Conservation (phyloP, 176 grass and related monocot genomes). For the Guadua angustifolia region DNA sequence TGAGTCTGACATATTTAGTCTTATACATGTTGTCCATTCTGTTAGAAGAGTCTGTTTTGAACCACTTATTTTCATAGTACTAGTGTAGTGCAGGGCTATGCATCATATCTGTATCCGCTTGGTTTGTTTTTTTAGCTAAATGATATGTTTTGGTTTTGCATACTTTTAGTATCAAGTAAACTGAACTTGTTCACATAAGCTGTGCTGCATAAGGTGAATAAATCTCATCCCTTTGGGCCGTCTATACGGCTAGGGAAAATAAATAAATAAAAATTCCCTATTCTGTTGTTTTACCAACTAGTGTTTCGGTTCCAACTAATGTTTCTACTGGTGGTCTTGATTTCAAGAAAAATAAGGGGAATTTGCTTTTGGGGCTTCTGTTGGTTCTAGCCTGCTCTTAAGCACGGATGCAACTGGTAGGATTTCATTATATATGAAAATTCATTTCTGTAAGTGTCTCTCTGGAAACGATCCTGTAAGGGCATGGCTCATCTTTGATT, state of each 20-base stretch:
- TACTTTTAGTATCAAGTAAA: slow-evolving; percentile 4
- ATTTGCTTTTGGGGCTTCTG: not conserved
- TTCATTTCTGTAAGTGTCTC: no score
- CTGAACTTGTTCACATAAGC: slow-evolving; percentile 3
- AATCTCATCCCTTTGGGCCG: not conserved
- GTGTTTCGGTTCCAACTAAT: not conserved
- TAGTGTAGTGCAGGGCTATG: not conserved
- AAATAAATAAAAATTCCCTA: not conserved
- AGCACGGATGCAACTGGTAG: not conserved
- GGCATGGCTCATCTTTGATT: no score
- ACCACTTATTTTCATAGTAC: not conserved
- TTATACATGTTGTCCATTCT: slow-evolving; percentile 2
- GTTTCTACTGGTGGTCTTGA: not conserved
- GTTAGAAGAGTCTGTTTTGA: slow-evolving; percentile 13
- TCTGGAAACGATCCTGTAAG: no score
- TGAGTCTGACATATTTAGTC: not conserved
- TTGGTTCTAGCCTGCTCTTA: not conserved
- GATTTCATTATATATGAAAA: no score
- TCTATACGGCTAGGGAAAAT: not conserved
- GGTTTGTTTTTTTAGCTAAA: slow-evolving; percentile 30
- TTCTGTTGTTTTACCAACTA: slow-evolving; percentile 12
- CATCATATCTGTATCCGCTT: not conserved
- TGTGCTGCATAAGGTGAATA: no score
- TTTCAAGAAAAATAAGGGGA: not conserved
- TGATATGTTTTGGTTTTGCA: not conserved